Evolutionary conservation across 208 protist genomes (phyloP).

Genomic region (Trypanosoma scelopori): DNA sequence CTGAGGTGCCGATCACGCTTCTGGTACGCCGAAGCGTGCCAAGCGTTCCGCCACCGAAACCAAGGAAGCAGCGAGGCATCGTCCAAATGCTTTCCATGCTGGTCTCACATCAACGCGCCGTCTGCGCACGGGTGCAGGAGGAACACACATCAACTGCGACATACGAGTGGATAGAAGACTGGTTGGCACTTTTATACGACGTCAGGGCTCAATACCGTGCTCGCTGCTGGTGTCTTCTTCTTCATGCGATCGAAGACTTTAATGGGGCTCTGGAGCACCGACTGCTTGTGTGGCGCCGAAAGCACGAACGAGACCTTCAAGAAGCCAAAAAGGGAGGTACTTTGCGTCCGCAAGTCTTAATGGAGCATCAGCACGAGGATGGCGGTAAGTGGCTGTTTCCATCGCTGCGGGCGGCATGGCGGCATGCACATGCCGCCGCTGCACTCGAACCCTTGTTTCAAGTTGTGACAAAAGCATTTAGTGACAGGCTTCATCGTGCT

Average conservation of each 20-base stretch:
- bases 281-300: constrained; percentile 29
- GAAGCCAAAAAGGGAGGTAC: constrained; percentile 11
- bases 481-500: constrained; percentile 24
- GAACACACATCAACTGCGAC: not conserved
- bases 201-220: constrained; percentile 31
- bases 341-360: not conserved
- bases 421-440: constrained; percentile 49
- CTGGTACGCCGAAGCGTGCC: constrained; percentile 29
- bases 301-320: constrained; percentile 13
- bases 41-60: constrained; percentile 19
- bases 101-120: constrained; percentile 25
- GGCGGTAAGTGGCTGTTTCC: constrained; percentile 22
- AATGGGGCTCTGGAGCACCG: constrained; percentile 37
- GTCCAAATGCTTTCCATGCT: constrained; percentile 29
- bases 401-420: constrained; percentile 58
- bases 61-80: constrained; percentile 15
- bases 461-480: constrained; percentile 49
- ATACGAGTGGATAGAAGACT: constrained; percentile 16
- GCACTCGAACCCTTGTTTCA: constrained; percentile 49
- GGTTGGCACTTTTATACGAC: constrained; percentile 32
- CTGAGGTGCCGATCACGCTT: constrained; percentile 25
- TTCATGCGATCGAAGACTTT: constrained; percentile 53
- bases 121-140: constrained; percentile 15
- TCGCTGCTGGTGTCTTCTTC: constrained; percentile 43
- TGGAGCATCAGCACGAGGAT: not conserved